Evolutionary conservation across 2,329 filamentous ascomycete genomes (phyloP).

Genomic region (Mariannaea sp.): DNA sequence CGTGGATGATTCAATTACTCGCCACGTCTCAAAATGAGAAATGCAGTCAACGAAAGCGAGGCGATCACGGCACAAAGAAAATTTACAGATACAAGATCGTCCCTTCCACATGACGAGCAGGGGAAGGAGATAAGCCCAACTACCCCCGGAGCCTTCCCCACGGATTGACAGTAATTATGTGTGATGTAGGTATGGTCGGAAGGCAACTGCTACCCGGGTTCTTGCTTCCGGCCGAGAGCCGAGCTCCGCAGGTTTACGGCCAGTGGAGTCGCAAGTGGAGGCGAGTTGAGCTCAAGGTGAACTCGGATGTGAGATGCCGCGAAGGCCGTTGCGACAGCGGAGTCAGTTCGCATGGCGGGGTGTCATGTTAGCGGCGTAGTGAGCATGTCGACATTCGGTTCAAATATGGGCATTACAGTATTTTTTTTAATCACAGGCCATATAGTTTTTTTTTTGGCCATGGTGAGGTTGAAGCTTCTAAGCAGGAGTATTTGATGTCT

Average conservation of each 20-base stretch:
- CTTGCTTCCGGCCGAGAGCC: constrained; percentile 15
- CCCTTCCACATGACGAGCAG: not conserved
- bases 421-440: too few species aligned
- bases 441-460: too few species aligned
- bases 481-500: too few species aligned
- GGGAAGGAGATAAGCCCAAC: not conserved
- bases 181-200: too few species aligned
- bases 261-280: constrained; percentile 8
- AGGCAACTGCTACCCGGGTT: constrained; percentile 12
- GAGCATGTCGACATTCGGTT: too few species aligned
- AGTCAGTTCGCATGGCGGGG: not conserved
- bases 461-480: too few species aligned
- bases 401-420: too few species aligned
- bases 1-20: not conserved
- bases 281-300: not conserved
- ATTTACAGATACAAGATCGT: not conserved
- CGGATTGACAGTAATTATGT: not conserved
- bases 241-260: constrained; percentile 8
- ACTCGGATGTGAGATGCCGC: constrained; percentile 15
- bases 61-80: not conserved
- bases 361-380: not conserved
- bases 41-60: not conserved
- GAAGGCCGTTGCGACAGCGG: constrained; percentile 19
- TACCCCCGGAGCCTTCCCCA: not conserved
- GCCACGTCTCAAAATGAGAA: not conserved